Conservation (phyloP, 371 early-diverging fungal species). For the Fennellomyces sp. region DNA sequence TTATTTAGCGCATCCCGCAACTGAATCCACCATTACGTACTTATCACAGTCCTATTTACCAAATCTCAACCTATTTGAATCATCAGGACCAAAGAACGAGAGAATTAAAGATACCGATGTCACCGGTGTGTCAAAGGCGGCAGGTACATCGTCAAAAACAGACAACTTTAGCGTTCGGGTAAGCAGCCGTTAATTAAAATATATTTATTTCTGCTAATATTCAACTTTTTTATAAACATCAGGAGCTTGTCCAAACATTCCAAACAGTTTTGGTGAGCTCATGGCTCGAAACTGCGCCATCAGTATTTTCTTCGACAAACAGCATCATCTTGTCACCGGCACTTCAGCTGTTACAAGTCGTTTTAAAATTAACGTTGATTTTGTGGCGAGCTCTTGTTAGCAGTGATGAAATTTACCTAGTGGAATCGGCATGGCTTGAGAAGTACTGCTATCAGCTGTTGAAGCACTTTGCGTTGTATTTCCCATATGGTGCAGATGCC, state of each 20-base stretch:
- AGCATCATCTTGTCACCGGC: constrained; percentile 47
- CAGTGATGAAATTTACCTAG: constrained; percentile 18
- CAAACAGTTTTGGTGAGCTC: constrained; percentile 69
- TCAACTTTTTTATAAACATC: too few species aligned
- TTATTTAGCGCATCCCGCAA: constrained; percentile 20
- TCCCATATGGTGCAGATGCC: constrained; percentile 71
- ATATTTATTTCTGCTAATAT: too few species aligned
- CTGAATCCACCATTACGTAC: constrained; percentile 13
- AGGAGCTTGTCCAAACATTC: constrained; percentile 53
- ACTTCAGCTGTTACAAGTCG: constrained; percentile 48
- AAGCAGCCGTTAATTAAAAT: too few species aligned
- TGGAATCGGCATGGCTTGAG: constrained; percentile 43
- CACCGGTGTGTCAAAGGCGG: constrained; percentile 1
- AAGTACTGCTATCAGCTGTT: constrained; percentile 55
- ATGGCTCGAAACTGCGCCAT: constrained; percentile 77
- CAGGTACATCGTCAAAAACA: neutral
- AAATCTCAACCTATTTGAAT: constrained; percentile 38
- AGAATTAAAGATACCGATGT: neutral
- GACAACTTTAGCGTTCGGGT: neutral
- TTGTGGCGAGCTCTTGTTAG: constrained; percentile 68
- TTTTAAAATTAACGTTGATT: constrained; percentile 60
- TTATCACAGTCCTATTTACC: constrained; percentile 17
- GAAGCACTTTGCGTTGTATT: constrained; percentile 68
- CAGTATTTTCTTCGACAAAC: constrained; percentile 54
- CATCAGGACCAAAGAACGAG: constrained; percentile 15